Conservation (phyloP, 345 rosid species). For the Moricandia moricandioides region DNA sequence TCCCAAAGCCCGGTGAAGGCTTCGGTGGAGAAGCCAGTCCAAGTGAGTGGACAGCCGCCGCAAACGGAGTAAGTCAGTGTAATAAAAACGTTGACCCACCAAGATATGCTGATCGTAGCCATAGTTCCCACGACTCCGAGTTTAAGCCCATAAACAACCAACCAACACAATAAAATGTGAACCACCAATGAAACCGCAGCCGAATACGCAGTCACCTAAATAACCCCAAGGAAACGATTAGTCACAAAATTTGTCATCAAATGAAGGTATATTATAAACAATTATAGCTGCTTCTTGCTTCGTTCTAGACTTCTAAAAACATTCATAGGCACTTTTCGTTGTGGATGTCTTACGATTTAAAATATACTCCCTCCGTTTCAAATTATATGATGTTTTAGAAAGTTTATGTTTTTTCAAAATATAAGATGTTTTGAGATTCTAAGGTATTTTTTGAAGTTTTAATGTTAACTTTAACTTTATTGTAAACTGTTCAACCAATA, state of each 20-base stretch:
- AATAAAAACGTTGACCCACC: slow-evolving; percentile 53
- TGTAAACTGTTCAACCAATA: too few relatives aligned
- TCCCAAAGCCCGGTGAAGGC: slow-evolving; percentile 63
- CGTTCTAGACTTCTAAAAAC: neutral
- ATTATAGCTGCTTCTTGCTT: neutral
- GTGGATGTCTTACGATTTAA: neutral
- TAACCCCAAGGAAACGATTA: neutral
- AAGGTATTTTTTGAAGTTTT: too few relatives aligned
- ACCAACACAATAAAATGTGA: slow-evolving; percentile 49
- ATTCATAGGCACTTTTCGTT: neutral
- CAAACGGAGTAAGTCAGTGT: slow-evolving; percentile 32
- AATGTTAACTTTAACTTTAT: too few relatives aligned
- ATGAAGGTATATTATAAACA: neutral
- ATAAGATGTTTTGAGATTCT: too few relatives aligned
- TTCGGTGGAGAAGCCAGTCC: slow-evolving; percentile 57
- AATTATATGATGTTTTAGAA: too few relatives aligned
- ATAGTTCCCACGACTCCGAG: slow-evolving; percentile 54
- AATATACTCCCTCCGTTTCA: too few relatives aligned
- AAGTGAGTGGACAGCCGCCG: slow-evolving; percentile 59
- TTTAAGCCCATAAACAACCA: slow-evolving; percentile 43
- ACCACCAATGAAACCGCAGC: slow-evolving; percentile 39
- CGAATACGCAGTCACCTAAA: slow-evolving; percentile 45
- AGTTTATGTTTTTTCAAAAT: too few relatives aligned
- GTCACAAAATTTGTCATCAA: neutral
- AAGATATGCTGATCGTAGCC: slow-evolving; percentile 50